Conservation (phyloP, 257 asterid genomes). For the Coffea eugenioides region DNA sequence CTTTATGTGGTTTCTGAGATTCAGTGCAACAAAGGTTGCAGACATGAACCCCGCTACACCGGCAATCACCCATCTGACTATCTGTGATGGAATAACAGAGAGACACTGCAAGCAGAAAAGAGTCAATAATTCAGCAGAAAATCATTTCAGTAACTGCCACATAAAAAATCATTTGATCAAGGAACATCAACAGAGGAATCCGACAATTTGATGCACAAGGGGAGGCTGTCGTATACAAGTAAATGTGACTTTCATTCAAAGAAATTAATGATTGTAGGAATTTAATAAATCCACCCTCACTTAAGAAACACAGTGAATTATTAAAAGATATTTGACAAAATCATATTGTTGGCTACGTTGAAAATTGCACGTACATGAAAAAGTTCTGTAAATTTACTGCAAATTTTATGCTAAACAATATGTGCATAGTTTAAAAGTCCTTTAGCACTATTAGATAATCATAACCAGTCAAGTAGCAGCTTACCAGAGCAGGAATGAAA, state of each 20-base stretch:
- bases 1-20: conserved; percentile 76
- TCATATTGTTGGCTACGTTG: background rate
- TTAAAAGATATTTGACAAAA: no score
- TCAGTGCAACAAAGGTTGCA: conserved; percentile 86
- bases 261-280: background rate
- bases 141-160: background rate
- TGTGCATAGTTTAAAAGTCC: background rate
- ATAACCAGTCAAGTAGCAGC: conserved; percentile 23
- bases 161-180: background rate
- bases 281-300: background rate
- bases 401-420: background rate
- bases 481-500: conserved; percentile 98
- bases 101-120: conserved; percentile 64
- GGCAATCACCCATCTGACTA: conserved; percentile 87
- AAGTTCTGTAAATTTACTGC: background rate
- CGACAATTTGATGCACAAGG: background rate
- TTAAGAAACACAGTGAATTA: background rate
- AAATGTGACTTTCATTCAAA: background rate
- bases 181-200: background rate
- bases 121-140: background rate
- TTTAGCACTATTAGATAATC: background rate
- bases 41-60: conserved; percentile 95
- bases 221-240: background rate
- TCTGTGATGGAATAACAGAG: conserved; percentile 75
- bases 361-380: background rate